These are phyloP conservation scores for Piper longum DNA, from an alignment of 164 flowering plant species.

Conservation along the genomic window DNA sequence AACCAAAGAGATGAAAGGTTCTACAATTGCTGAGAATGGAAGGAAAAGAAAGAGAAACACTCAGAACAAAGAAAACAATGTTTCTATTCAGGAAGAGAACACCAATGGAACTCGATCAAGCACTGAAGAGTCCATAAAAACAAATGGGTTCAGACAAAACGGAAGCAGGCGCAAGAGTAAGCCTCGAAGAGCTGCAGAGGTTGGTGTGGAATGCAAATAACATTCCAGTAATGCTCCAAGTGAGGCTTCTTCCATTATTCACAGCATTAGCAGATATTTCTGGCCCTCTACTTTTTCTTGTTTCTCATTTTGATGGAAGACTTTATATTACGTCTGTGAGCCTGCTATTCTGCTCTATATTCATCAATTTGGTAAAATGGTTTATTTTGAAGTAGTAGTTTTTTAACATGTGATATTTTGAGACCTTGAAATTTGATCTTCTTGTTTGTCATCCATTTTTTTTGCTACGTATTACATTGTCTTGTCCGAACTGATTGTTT, in stretches of 20 bases:
- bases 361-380: slow-evolving; percentile 12
- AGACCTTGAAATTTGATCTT: slow-evolving; percentile 2
- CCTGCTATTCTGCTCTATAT: slow-evolving; percentile 13
- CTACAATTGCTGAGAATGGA: slow-evolving; percentile 25
- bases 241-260: slow-evolving; percentile 2
- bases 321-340: slow-evolving; percentile 13
- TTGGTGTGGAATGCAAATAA: slow-evolving; percentile 65
- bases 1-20: slow-evolving; percentile 23
- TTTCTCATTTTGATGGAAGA: slow-evolving; percentile 8
- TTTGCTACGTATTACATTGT: too few species aligned
- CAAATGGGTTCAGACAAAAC: slow-evolving; percentile 41
- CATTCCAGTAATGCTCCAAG: slow-evolving; percentile 4
- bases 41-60: slow-evolving; percentile 41
- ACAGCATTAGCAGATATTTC: background rate
- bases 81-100: slow-evolving; percentile 37
- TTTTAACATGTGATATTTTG: background rate
- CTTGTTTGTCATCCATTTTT: too few species aligned
- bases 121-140: slow-evolving; percentile 25
- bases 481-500: too few species aligned
- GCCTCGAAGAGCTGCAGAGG: slow-evolving; percentile 54
- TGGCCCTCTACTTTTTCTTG: slow-evolving; percentile 4
- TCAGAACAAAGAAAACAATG: slow-evolving; percentile 32
- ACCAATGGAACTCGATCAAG: slow-evolving; percentile 25
- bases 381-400: background rate
- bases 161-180: too few species aligned